Evolutionary conservation across 164 flowering plant genomes (phyloP).

Genomic region (Nymphaea thermarum): DNA sequence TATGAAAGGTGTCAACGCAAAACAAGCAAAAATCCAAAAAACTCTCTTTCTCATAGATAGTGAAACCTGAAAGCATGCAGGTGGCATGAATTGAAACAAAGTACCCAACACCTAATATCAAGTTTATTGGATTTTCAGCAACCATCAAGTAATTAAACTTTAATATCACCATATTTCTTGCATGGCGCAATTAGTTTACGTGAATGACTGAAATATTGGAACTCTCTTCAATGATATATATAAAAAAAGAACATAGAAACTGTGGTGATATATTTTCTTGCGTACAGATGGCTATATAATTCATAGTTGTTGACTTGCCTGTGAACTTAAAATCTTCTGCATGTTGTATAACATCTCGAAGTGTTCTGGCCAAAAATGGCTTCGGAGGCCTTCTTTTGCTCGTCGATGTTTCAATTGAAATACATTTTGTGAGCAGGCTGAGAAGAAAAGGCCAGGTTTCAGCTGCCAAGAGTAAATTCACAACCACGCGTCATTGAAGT

Average conservation of each 20-base stretch:
- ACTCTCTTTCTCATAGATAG: no score
- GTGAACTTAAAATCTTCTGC: conserved; percentile 49
- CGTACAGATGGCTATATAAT: neutral
- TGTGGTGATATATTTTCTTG: neutral
- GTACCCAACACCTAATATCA: no score
- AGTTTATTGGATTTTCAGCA: no score
- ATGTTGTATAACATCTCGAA: conserved; percentile 51
- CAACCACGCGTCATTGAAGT: no score
- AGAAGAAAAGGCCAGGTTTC: conserved; percentile 92
- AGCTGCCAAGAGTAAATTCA: conserved; percentile 32
- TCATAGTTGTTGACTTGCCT: conserved; percentile 21
- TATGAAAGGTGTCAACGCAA: no score
- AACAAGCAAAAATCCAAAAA: no score
- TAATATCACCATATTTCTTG: no score
- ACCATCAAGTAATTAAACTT: no score
- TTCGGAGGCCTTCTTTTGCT: conserved; percentile 68
- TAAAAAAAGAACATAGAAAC: neutral
- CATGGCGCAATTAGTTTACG: no score
- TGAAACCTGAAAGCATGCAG: no score
- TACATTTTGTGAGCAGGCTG: conserved; percentile 43
- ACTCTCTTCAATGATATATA: neutral
- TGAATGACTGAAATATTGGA: no score
- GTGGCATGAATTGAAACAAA: no score
- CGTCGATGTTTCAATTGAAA: conserved; percentile 42
- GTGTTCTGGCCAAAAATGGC: conserved; percentile 56